phyloP scores from a whole-genome alignment of 495 filamentous ascomycete species.

The Bacidia rubella region DNA sequence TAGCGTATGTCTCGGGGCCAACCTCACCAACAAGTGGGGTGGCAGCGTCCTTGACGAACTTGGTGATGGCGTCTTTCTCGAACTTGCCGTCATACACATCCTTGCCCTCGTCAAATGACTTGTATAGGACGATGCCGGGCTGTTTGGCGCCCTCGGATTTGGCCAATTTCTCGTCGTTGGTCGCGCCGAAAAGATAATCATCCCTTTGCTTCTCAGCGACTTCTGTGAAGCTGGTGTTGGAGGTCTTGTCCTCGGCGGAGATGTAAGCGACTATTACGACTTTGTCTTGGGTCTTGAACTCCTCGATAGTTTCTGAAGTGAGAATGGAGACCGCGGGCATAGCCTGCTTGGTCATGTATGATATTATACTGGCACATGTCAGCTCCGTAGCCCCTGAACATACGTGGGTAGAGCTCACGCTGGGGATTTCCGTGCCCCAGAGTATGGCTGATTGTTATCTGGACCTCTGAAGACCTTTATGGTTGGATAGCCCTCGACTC shows the following conservation, averaged over 20 bases:
- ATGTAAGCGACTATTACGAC: slow-evolving; percentile 88
- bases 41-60: slow-evolving; percentile 72
- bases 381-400: background rate
- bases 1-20: slow-evolving; percentile 91
- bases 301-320: slow-evolving; percentile 66
- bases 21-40: slow-evolving; percentile 92
- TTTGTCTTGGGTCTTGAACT: slow-evolving; percentile 97
- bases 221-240: slow-evolving; percentile 63
- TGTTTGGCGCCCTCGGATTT: slow-evolving; percentile 77
- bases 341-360: slow-evolving; percentile 98
- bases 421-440: slow-evolving; percentile 77
- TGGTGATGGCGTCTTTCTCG: slow-evolving; percentile 57
- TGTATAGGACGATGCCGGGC: slow-evolving; percentile 89
- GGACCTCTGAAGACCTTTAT: slow-evolving; percentile 95
- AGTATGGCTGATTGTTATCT: slow-evolving; percentile 73
- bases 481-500: slow-evolving; percentile 94
- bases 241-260: slow-evolving; percentile 67
- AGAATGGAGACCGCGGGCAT: slow-evolving; percentile 82
- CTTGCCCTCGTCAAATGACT: slow-evolving; percentile 96
- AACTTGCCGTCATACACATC: slow-evolving; percentile 67
- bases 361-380: slow-evolving; percentile 55
- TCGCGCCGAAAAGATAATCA: slow-evolving; percentile 80
- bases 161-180: slow-evolving; percentile 68
- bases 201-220: slow-evolving; percentile 80
- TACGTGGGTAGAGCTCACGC: slow-evolving; percentile 45